Percentiles rank a stretch among this genome's conserved stretches.
phyloP scores from a whole-genome alignment of 371 early-diverging fungal genomes.

The Gilbertella persicaria region DNA sequence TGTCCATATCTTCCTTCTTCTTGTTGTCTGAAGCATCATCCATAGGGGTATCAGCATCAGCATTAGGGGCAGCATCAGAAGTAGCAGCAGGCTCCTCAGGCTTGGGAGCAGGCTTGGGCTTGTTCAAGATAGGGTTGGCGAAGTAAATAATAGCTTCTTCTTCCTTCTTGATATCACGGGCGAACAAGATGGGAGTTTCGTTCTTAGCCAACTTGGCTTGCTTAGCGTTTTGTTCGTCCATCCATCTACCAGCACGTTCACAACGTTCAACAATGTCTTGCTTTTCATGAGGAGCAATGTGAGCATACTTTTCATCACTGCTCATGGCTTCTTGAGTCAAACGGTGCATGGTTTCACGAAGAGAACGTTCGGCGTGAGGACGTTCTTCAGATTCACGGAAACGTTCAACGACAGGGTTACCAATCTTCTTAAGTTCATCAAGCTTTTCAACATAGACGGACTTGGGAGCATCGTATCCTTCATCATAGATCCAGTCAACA shows the following conservation, averaged over 20 bases:
- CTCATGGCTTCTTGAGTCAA: constrained; percentile 71
- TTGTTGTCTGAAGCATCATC: constrained; percentile 41
- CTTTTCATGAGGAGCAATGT: constrained; percentile 87
- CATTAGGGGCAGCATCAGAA: constrained; percentile 26
- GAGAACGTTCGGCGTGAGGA: constrained; percentile 77
- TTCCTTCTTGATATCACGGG: constrained; percentile 76
- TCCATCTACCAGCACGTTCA: constrained; percentile 84
- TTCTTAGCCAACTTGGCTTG: constrained; percentile 77
- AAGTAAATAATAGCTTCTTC: constrained; percentile 61
- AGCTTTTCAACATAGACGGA: constrained; percentile 87
- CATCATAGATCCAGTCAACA: constrained; percentile 98
- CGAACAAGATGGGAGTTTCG: constrained; percentile 71
- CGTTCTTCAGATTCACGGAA: constrained; percentile 86
- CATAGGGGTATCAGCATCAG: constrained; percentile 49
- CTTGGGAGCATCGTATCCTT: constrained; percentile 93
- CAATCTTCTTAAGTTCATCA: constrained; percentile 75
- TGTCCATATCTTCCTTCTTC: constrained; percentile 70
- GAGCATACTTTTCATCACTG: constrained; percentile 83
- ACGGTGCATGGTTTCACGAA: constrained; percentile 77
- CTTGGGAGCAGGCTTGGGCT: constrained; percentile 86
- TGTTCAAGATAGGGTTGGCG: constrained; percentile 83
- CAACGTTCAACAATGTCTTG: constrained; percentile 77
- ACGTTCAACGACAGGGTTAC: constrained; percentile 82
- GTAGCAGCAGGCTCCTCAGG: constrained; percentile 39
- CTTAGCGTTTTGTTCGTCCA: constrained; percentile 78